Conservation (phyloP, 371 early-diverging fungal genomes). For the Mucor mucedo region DNA sequence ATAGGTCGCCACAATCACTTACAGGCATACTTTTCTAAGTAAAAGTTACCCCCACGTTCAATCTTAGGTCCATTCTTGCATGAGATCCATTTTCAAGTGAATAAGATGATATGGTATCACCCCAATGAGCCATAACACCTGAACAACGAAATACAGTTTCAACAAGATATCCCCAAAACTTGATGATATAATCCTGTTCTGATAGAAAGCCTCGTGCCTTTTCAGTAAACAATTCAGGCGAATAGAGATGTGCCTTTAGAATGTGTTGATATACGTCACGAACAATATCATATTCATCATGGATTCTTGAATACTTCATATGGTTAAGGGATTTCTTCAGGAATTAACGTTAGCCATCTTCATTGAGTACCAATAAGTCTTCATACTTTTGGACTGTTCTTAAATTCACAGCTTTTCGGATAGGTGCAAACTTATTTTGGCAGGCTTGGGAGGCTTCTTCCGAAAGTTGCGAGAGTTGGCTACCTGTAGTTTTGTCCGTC, state of each 20-base stretch:
- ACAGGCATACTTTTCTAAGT: too few species aligned
- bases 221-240: slow-evolving; percentile 8
- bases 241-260: slow-evolving; percentile 12
- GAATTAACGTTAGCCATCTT: slow-evolving; percentile 3
- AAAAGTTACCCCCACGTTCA: too few species aligned
- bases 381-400: slow-evolving; percentile 10
- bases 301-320: slow-evolving; percentile 9
- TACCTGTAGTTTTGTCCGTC: slow-evolving; percentile 10
- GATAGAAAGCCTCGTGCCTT: slow-evolving; percentile 6
- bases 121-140: slow-evolving; percentile 14
- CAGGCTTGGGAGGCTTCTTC: slow-evolving; percentile 13
- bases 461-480: slow-evolving; percentile 9
- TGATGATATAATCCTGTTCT: slow-evolving; percentile 5
- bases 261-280: slow-evolving; percentile 13
- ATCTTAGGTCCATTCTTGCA: slow-evolving; percentile 7
- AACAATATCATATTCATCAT: slow-evolving; percentile 7
- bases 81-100: slow-evolving; percentile 5
- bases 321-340: neutral
- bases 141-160: slow-evolving; percentile 6
- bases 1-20: too few species aligned
- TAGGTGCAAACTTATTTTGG: slow-evolving; percentile 11
- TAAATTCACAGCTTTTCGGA: neutral
- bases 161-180: slow-evolving; percentile 10
- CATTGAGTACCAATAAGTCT: slow-evolving; percentile 7
- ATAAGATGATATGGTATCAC: slow-evolving; percentile 18